phyloP scores from a whole-genome alignment of 768 basidiomycete species.

The Tricholomella constricta region DNA sequence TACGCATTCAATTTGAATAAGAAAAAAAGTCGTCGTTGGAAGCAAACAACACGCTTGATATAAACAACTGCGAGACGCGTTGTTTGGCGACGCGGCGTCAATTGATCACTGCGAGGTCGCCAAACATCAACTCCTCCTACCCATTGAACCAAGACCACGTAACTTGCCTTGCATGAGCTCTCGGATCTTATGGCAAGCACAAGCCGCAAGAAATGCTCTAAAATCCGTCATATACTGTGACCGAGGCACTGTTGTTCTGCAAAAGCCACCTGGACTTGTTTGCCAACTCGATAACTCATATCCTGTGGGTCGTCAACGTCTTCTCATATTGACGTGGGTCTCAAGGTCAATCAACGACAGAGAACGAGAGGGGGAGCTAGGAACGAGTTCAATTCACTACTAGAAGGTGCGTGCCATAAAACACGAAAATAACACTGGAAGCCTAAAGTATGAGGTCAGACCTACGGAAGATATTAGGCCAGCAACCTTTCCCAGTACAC shows the following conservation, averaged over 20 bases:
- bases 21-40: no score
- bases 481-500: conserved; percentile 55
- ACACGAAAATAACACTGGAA: not conserved
- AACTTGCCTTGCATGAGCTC: conserved; percentile 1
- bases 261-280: conserved; percentile 61
- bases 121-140: no score
- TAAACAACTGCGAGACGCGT: not conserved
- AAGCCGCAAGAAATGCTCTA: not conserved
- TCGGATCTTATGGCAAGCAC: not conserved
- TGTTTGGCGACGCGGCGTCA: not conserved
- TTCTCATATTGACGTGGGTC: conserved; percentile 9
- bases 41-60: no score
- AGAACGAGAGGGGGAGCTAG: conserved; percentile 5
- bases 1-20: no score
- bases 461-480: conserved; percentile 23
- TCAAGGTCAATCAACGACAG: not conserved
- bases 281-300: conserved; percentile 44
- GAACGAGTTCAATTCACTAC: conserved; percentile 35
- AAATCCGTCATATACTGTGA: conserved; percentile 49
- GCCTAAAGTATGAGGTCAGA: conserved; percentile 4
- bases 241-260: conserved; percentile 52
- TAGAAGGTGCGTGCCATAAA: conserved; percentile 31
- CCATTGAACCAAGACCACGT: no score
- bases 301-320: not conserved
- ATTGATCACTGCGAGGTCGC: not conserved